phyloP scores from a whole-genome alignment of 805 yeast species.

The Candida vaughaniae region DNA sequence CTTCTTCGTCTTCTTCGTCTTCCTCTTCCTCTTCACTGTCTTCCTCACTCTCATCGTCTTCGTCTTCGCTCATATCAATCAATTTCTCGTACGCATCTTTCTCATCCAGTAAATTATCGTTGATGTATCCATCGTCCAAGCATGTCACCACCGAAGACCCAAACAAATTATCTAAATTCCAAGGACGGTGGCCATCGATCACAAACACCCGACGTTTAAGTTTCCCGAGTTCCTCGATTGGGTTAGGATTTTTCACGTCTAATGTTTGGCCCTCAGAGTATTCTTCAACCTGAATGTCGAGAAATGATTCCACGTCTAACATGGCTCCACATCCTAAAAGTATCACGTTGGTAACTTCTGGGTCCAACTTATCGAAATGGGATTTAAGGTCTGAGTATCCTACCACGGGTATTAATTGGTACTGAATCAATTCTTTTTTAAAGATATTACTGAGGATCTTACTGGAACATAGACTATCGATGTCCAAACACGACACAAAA shows the following conservation, averaged over 20 bases:
- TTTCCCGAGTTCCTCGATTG: constrained; percentile 10
- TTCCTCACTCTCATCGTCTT: constrained; percentile 30
- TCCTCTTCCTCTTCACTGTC: constrained; percentile 32
- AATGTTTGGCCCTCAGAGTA: constrained; percentile 33
- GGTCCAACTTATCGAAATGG: constrained; percentile 65
- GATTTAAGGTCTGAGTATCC: constrained; percentile 79
- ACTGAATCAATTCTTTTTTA: constrained; percentile 80
- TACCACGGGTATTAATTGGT: constrained; percentile 86
- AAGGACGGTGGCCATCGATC: constrained; percentile 91
- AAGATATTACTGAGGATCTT: constrained; percentile 68
- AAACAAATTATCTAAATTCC: constrained; percentile 91
- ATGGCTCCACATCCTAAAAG: constrained; percentile 92
- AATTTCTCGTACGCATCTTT: constrained; percentile 60
- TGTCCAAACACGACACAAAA: constrained; percentile 85
- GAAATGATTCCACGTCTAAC: constrained; percentile 76
- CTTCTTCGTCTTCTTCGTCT: constrained; percentile 31
- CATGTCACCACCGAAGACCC: constrained; percentile 78
- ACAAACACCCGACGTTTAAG: constrained; percentile 67
- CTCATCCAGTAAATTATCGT: constrained; percentile 55
- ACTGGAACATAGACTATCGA: constrained; percentile 90
- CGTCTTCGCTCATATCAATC: constrained; percentile 35
- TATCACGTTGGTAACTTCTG: constrained; percentile 71
- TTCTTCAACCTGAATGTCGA: constrained; percentile 60
- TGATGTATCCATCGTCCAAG: constrained; percentile 82
- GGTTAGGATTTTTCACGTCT: constrained; percentile 16